Evolutionary conservation across 805 yeast genomes (phyloP).

Genomic region (Suhomyces vadensis): DNA sequence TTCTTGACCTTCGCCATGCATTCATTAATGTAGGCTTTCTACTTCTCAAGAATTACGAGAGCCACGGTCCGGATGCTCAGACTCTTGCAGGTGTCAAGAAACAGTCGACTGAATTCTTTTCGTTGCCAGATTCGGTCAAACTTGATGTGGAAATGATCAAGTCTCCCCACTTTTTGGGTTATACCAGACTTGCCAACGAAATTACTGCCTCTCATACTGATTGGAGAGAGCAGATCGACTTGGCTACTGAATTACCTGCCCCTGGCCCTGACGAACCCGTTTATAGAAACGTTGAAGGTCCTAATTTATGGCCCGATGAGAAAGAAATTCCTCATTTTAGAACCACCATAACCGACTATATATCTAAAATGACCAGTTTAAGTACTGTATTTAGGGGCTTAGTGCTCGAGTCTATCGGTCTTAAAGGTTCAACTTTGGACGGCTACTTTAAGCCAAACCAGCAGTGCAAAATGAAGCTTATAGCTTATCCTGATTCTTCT

Average conservation of each 20-base stretch:
- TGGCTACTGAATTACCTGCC: slow-evolving; percentile 53
- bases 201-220: slow-evolving; percentile 55
- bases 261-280: slow-evolving; percentile 41
- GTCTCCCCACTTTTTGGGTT: slow-evolving; percentile 61
- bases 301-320: slow-evolving; percentile 54
- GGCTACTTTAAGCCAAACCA: slow-evolving; percentile 53
- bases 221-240: slow-evolving; percentile 63
- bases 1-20: slow-evolving; percentile 44
- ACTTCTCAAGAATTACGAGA: slow-evolving; percentile 41
- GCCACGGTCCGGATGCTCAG: slow-evolving; percentile 33
- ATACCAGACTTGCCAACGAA: slow-evolving; percentile 57
- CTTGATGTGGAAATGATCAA: slow-evolving; percentile 50
- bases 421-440: slow-evolving; percentile 46
- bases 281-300: slow-evolving; percentile 56
- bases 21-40: slow-evolving; percentile 59
- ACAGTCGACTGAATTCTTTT: slow-evolving; percentile 47
- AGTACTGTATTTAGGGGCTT: slow-evolving; percentile 44
- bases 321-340: slow-evolving; percentile 44
- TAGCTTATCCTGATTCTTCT: slow-evolving; percentile 53
- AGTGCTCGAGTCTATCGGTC: slow-evolving; percentile 57
- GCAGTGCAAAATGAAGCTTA: slow-evolving; percentile 53
- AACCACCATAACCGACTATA: slow-evolving; percentile 42
- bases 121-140: slow-evolving; percentile 47
- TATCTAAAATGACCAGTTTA: slow-evolving; percentile 47
- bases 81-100: slow-evolving; percentile 38